Evolutionary conservation across 441 rosid genomes (phyloP).

Genomic region (Erodium moschatum): DNA sequence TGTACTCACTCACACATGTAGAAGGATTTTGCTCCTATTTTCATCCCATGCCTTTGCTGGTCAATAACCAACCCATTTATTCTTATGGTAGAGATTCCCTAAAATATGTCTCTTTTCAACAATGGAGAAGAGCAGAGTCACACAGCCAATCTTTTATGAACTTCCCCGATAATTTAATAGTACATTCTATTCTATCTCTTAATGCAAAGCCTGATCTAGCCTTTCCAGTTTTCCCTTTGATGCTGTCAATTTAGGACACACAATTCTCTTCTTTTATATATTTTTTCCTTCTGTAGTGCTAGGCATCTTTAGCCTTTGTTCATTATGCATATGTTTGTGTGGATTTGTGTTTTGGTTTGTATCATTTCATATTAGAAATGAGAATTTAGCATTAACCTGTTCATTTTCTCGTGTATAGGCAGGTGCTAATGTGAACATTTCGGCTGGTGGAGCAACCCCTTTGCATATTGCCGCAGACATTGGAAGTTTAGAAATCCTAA

Average conservation of each 20-base stretch:
- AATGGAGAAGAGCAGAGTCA: no score
- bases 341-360: slow-evolving; percentile 3
- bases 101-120: no score
- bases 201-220: no score
- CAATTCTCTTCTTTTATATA: neutral
- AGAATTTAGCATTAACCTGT: neutral
- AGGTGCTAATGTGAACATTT: slow-evolving; percentile 65
- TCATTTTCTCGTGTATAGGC: slow-evolving; percentile 41
- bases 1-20: neutral
- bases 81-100: no score
- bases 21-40: no score
- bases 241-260: neutral
- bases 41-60: no score
- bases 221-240: no score
- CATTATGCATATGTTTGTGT: neutral
- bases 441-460: slow-evolving; percentile 87
- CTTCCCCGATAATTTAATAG: no score
- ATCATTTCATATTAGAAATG: neutral
- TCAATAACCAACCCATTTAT: no score
- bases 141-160: no score
- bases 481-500: slow-evolving; percentile 59
- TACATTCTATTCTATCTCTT: no score
- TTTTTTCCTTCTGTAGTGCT: neutral
- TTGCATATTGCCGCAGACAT: slow-evolving; percentile 81
- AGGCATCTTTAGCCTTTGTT: neutral